phyloP scores from a whole-genome alignment of 2,329 filamentous ascomycete genomes.

The Fusarium robinianum region DNA sequence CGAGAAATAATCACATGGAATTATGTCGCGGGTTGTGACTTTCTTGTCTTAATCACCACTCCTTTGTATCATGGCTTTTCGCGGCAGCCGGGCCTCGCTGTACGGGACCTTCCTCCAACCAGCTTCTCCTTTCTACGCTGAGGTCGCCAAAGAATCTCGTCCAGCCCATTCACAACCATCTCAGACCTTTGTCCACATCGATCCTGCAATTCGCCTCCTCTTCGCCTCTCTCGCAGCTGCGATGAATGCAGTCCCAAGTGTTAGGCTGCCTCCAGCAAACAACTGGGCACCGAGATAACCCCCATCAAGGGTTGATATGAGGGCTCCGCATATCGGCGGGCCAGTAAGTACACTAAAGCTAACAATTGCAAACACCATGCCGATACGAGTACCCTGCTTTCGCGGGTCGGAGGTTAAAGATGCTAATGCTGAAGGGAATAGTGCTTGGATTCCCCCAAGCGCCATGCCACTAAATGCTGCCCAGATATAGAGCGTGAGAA shows the following conservation, averaged over 20 bases:
- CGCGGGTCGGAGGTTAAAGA: not conserved
- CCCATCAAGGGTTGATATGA: not conserved
- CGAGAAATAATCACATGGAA: too few relatives aligned
- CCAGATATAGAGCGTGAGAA: not conserved
- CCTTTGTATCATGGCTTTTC: too few relatives aligned
- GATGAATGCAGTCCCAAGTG: not conserved
- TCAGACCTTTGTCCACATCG: not conserved
- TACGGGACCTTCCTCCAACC: too few relatives aligned
- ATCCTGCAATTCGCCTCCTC: not conserved
- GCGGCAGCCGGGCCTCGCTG: too few relatives aligned
- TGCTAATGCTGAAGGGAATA: not conserved
- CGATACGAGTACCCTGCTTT: not conserved
- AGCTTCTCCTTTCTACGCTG: too few relatives aligned
- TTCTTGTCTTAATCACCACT: too few relatives aligned
- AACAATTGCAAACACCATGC: not conserved
- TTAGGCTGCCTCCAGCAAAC: not conserved
- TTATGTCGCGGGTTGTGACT: too few relatives aligned
- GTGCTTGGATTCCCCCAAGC: not conserved
- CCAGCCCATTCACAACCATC: too few relatives aligned
- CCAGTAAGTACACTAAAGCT: not conserved
- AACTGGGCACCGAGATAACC: not conserved
- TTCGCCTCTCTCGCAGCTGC: not conserved
- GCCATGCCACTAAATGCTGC: not conserved
- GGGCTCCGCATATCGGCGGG: not conserved
- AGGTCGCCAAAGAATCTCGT: too few relatives aligned